These are phyloP conservation scores for Phytophthora sansomeana DNA, from an alignment of 352 stramenopile species.

Conservation along the genomic window DNA sequence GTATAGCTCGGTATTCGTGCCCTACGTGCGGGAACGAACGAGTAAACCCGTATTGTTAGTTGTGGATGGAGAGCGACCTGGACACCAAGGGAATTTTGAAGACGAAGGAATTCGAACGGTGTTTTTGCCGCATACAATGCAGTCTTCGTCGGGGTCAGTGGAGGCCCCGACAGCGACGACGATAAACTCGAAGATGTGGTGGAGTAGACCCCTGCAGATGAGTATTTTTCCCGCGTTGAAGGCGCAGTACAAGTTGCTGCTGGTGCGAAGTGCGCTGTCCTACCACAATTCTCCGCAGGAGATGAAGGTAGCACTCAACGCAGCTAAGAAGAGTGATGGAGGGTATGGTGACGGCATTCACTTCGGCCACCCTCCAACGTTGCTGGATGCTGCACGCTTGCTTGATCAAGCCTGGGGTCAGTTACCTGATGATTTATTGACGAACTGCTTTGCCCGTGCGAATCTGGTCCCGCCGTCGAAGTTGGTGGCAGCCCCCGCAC, in stretches of 20 bases:
- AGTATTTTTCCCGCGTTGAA: slow-evolving; percentile 32
- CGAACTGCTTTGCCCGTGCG: slow-evolving; percentile 30
- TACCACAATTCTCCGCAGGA: slow-evolving; percentile 31
- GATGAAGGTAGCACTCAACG: slow-evolving; percentile 26
- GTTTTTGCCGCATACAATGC: slow-evolving; percentile 18
- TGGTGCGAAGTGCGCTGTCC: slow-evolving; percentile 30
- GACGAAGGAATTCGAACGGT: slow-evolving; percentile 27
- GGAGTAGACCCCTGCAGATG: slow-evolving; percentile 27
- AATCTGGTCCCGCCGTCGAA: slow-evolving; percentile 32
- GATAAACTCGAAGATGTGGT: slow-evolving; percentile 9
- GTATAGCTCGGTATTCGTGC: slow-evolving; percentile 36
- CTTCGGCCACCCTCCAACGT: slow-evolving; percentile 29
- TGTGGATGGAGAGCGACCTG: slow-evolving; percentile 31
- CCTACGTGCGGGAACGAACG: slow-evolving; percentile 29
- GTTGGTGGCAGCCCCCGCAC: slow-evolving; percentile 12
- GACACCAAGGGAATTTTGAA: slow-evolving; percentile 43
- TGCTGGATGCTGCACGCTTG: slow-evolving; percentile 37
- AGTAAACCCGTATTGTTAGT: slow-evolving; percentile 37
- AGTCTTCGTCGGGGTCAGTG: neutral
- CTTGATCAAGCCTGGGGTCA: slow-evolving; percentile 31
- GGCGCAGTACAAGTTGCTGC: slow-evolving; percentile 27
- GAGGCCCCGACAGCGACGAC: neutral
- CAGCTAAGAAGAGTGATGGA: neutral
- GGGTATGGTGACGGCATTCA: slow-evolving; percentile 17
- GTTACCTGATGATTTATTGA: slow-evolving; percentile 19